A percentile compares a stretch with the other conserved stretches of the same genome.
phyloP scores from a whole-genome alignment of 768 basidiomycete genomes.

The Trametes maxima region DNA sequence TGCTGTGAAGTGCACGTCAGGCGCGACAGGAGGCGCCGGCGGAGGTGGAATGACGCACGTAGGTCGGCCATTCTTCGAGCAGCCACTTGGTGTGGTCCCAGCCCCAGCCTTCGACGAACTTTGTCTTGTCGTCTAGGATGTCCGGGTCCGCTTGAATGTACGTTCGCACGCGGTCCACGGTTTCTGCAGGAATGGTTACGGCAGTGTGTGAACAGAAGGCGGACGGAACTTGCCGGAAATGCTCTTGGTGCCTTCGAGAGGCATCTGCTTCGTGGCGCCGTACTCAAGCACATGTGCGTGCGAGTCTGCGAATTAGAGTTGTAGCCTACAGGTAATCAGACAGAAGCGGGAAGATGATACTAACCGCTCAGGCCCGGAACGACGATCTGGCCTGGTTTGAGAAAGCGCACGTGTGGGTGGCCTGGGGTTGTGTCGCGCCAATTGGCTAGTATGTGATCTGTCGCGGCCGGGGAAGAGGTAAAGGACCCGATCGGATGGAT shows the following conservation, averaged over 20 bases:
- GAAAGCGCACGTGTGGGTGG: constrained; percentile 42
- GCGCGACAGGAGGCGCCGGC: too few species aligned
- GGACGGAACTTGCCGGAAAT: constrained; percentile 48
- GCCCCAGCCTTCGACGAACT: constrained; percentile 77
- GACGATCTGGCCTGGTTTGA: constrained; percentile 58
- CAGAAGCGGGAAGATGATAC: constrained; percentile 27
- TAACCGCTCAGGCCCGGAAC: constrained; percentile 75
- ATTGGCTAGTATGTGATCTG: constrained; percentile 46
- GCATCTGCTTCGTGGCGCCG: constrained; percentile 64
- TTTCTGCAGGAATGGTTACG: constrained; percentile 44
- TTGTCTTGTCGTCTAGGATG: constrained; percentile 54
- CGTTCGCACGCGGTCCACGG: constrained; percentile 59
- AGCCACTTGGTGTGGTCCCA: constrained; percentile 91
- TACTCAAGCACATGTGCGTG: constrained; percentile 82
- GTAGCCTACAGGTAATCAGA: neutral
- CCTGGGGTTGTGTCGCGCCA: constrained; percentile 33
- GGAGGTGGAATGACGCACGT: constrained; percentile 47
- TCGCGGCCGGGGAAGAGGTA: neutral
- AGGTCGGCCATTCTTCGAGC: constrained; percentile 60
- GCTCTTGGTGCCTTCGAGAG: constrained; percentile 62
- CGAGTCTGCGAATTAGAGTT: constrained; percentile 53
- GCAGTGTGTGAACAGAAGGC: neutral
- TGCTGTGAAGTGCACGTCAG: constrained; percentile 45
- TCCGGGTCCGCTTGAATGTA: constrained; percentile 64
- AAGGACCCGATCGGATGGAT: constrained; percentile 26